Evolutionary conservation across 352 stramenopile species (phyloP), one percentile per base, ranked within the genome.

Genomic region (Globisporangium parvum): DNA sequence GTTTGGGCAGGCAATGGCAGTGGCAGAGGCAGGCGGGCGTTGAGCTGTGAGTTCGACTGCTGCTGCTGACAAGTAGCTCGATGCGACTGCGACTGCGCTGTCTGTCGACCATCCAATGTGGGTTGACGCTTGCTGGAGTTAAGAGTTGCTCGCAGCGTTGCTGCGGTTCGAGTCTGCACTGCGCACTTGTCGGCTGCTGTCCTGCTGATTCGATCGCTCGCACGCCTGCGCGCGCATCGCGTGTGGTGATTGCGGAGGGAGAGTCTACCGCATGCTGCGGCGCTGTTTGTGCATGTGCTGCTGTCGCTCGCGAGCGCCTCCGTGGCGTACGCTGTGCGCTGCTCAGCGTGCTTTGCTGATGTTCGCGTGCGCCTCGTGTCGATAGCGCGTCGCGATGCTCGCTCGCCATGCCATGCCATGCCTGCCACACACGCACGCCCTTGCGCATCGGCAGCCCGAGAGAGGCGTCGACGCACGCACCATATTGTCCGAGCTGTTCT

Each of bases 401-500:
- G 5, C 15, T 2, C 20, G 39, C 15, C 39, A 45, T 45, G 18
- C 45, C 26, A 14, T 18, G 15, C n/a, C 41, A 21, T 3, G 10
- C 21, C 6, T 24, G 33, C 26, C 37, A 58, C 17, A 53, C 33
- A 63, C 20, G 26, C 28, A n/a, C n/a, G n/a, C n/a, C n/a, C 31
- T 24, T 37, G 15, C 23, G 3, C 24, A 46, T 2, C 26, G 26
- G 3, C 26, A 6, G 3, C 26, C 39, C n/a, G n/a, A n/a, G 39
- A 23, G 41, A 47, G 31, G 41, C 41, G 41, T 24, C 41, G 18
- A 24, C 24, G 6, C 37, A 77, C 79, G 74, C 78, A 90, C 79
- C 79, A 90, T 90, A 52, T 70, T 68, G 64, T 84, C 82, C 71
- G 68, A 71, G 73, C 71, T 80, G 76, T 80, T 88, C 71, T 72